Evolutionary conservation across 106 monocot species (phyloP).

Genomic region (Phalaenopsis aphrodite): DNA sequence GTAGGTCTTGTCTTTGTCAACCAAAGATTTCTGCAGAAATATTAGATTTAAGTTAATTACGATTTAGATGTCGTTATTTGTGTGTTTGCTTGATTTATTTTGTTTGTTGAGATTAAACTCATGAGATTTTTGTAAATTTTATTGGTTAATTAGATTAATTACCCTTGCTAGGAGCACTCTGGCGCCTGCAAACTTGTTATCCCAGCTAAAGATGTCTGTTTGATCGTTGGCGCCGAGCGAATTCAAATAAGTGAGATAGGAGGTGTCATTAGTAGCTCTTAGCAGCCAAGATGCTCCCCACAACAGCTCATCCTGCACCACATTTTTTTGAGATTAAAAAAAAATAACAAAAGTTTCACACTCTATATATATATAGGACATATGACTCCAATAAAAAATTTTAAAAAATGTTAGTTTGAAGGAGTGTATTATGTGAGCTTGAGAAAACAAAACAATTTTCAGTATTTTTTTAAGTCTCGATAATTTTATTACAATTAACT

Average conservation of each 20-base stretch:
- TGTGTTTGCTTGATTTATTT: too few species aligned
- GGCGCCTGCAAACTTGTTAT: constrained; percentile 52
- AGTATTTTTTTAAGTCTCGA: too few species aligned
- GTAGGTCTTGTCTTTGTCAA: constrained; percentile 30
- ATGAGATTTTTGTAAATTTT: neutral
- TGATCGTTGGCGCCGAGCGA: constrained; percentile 35
- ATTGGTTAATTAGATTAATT: neutral
- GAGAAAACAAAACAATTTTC: too few species aligned
- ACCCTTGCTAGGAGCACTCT: constrained; percentile 37
- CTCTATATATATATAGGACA: too few species aligned
- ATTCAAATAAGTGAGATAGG: constrained; percentile 26
- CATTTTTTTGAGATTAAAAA: neutral
- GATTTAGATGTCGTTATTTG: neutral
- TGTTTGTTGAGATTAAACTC: too few species aligned
- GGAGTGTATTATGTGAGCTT: too few species aligned
- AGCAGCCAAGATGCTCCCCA: constrained; percentile 64
- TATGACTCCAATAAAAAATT: too few species aligned
- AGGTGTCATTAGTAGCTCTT: constrained; percentile 33
- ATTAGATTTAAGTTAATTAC: neutral
- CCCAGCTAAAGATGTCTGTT: constrained; percentile 56
- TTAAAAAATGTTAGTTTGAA: too few species aligned
- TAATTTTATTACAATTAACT: too few species aligned
- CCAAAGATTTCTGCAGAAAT: constrained; percentile 13
- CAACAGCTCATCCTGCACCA: constrained; percentile 46
- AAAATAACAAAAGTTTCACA: too few species aligned